phyloP scores from a whole-genome alignment of 1,139 yeast species.

The Starmera stellimalicola region DNA sequence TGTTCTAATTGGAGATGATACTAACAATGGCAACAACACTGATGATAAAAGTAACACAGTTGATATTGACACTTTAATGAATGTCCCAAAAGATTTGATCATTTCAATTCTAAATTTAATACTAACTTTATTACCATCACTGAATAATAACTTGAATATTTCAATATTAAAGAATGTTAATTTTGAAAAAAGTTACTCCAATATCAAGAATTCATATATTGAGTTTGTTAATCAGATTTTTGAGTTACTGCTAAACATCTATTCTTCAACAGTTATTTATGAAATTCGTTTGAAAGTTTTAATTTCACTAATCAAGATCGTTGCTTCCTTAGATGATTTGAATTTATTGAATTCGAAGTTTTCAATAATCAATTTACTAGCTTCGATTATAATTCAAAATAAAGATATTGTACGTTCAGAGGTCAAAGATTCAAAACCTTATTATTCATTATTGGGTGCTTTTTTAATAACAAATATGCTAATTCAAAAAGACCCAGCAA shows the following conservation, averaged over 20 bases:
- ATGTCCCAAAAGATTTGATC: constrained; percentile 60
- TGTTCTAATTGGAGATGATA: neutral
- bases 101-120: constrained; percentile 47
- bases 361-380: constrained; percentile 40
- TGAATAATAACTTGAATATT: constrained; percentile 17
- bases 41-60: too few species aligned
- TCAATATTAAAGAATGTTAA: constrained; percentile 5
- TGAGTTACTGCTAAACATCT: constrained; percentile 57
- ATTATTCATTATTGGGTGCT: constrained; percentile 42
- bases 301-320: constrained; percentile 46
- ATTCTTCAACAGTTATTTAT: constrained; percentile 67
- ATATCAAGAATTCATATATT: constrained; percentile 23
- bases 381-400: constrained; percentile 64
- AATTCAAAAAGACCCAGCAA: constrained; percentile 34
- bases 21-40: neutral
- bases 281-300: constrained; percentile 55
- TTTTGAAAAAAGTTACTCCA: constrained; percentile 16
- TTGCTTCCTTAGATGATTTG: constrained; percentile 15
- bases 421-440: constrained; percentile 21
- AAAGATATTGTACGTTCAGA: constrained; percentile 23
- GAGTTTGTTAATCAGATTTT: constrained; percentile 42
- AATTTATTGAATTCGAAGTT: constrained; percentile 15
- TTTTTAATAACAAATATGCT: constrained; percentile 40
- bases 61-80: constrained; percentile 64
- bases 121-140: constrained; percentile 46